phyloP scores from a whole-genome alignment of 345 rosid species.

The Euphorbia lathyris region DNA sequence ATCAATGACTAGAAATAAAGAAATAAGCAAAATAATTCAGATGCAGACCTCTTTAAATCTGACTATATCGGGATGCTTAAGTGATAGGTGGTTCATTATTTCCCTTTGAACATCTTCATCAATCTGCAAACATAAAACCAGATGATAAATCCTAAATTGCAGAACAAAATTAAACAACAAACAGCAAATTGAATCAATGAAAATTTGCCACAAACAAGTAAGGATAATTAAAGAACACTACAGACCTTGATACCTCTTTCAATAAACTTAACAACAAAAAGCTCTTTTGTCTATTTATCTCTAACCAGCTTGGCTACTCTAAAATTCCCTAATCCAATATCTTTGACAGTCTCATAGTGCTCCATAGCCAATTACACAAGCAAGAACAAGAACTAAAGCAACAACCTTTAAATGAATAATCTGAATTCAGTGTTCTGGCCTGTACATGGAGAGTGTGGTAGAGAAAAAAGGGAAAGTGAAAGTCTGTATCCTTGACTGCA shows the following conservation, averaged over 20 bases:
- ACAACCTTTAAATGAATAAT: too few relatives aligned
- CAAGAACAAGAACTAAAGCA: too few relatives aligned
- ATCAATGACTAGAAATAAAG: not conserved
- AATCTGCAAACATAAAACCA: too few relatives aligned
- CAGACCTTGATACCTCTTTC: slow-evolving; percentile 81
- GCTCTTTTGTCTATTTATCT: slow-evolving; percentile 55
- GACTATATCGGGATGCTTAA: slow-evolving; percentile 26
- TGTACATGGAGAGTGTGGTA: too few relatives aligned
- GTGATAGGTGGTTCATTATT: slow-evolving; percentile 21
- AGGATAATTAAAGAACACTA: not conserved
- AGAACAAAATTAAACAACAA: not conserved
- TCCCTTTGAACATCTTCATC: slow-evolving; percentile 22
- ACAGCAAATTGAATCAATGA: not conserved
- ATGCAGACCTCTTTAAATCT: slow-evolving; percentile 23
- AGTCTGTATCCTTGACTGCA: too few relatives aligned
- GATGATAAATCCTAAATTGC: too few relatives aligned
- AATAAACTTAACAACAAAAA: slow-evolving; percentile 73
- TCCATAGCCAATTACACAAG: slow-evolving; percentile 66
- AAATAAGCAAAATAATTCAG: not conserved
- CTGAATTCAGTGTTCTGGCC: too few relatives aligned
- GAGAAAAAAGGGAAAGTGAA: too few relatives aligned
- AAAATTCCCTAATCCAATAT: slow-evolving; percentile 88
- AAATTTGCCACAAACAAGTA: too few relatives aligned
- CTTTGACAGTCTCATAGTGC: slow-evolving; percentile 67
- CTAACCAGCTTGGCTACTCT: slow-evolving; percentile 82